These are phyloP conservation scores for Seiridium unicorne DNA, from an alignment of 2,329 filamentous ascomycete genomes.

Conservation along the genomic window DNA sequence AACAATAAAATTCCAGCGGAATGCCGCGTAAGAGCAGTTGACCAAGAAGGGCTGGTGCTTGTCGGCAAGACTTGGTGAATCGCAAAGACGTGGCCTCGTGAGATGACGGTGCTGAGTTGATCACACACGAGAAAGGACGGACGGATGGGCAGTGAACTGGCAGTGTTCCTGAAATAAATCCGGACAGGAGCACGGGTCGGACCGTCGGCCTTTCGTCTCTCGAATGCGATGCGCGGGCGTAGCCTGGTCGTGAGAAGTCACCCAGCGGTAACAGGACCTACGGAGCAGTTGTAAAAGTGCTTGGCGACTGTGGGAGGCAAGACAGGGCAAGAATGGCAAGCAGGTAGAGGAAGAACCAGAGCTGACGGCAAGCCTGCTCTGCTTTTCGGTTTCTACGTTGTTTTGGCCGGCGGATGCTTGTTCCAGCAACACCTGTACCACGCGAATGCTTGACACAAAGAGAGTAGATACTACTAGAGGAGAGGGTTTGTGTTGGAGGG, in stretches of 20 bases:
- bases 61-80: slow-evolving; percentile 1
- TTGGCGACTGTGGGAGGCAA: not conserved
- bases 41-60: slow-evolving; percentile 1
- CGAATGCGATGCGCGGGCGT: too few species aligned
- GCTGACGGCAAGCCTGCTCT: not conserved
- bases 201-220: slow-evolving; percentile 6
- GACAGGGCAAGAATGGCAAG: not conserved
- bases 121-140: not conserved
- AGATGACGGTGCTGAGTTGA: not conserved
- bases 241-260: not conserved
- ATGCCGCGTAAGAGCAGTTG: too few species aligned
- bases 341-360: not conserved
- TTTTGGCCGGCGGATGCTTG: not conserved
- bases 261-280: not conserved
- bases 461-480: slow-evolving; percentile 5
- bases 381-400: not conserved
- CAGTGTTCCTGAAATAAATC: slow-evolving; percentile 4
- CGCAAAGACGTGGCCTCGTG: slow-evolving; percentile 8
- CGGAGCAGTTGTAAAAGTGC: not conserved
- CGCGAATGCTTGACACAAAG: slow-evolving; percentile 7
- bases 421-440: slow-evolving; percentile 3
- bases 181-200: slow-evolving; percentile 2
- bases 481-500: slow-evolving; percentile 9
- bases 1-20: too few species aligned
- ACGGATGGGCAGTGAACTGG: not conserved